A percentile compares a stretch with the other conserved stretches of the same genome.
phyloP scores from a whole-genome alignment of 1,284 basidiomycete genomes.

The Ceratobasidium sp. region DNA sequence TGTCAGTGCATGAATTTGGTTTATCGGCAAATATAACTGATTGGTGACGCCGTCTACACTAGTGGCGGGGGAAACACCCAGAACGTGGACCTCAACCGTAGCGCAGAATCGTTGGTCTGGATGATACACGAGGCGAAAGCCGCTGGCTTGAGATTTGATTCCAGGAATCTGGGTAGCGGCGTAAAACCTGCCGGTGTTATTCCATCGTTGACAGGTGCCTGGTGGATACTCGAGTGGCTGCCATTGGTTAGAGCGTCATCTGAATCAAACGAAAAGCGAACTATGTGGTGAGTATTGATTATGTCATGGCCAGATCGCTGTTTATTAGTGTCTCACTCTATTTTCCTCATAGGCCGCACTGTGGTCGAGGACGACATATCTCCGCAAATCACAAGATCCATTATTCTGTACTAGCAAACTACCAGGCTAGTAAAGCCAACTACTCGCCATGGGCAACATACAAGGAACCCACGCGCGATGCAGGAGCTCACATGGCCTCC shows the following conservation, averaged over 20 bases:
- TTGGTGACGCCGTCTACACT: too few relatives aligned
- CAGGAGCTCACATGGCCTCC: too few relatives aligned
- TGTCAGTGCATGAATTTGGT: conserved; percentile 48
- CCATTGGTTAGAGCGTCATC: neutral
- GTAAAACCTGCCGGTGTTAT: neutral
- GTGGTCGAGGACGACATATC: neutral
- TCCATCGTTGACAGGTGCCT: neutral
- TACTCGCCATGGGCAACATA: neutral
- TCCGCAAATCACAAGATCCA: neutral
- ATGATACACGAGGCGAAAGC: conserved; percentile 46
- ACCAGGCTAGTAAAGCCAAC: neutral
- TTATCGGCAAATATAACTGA: too few relatives aligned
- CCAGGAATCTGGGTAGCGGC: neutral
- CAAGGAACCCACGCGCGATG: too few relatives aligned
- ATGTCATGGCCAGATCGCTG: too few relatives aligned
- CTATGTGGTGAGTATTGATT: too few relatives aligned
- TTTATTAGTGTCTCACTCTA: neutral
- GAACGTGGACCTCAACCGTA: conserved; percentile 43
- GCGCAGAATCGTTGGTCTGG: conserved; percentile 44
- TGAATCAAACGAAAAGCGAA: neutral
- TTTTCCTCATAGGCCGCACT: neutral
- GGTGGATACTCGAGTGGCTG: neutral
- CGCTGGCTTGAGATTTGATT: neutral
- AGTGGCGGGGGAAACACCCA: conserved; percentile 47
- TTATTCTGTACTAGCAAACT: conserved; percentile 1